Conservation (phyloP, 768 basidiomycete genomes). For the Vishniacozyma victoriae region DNA sequence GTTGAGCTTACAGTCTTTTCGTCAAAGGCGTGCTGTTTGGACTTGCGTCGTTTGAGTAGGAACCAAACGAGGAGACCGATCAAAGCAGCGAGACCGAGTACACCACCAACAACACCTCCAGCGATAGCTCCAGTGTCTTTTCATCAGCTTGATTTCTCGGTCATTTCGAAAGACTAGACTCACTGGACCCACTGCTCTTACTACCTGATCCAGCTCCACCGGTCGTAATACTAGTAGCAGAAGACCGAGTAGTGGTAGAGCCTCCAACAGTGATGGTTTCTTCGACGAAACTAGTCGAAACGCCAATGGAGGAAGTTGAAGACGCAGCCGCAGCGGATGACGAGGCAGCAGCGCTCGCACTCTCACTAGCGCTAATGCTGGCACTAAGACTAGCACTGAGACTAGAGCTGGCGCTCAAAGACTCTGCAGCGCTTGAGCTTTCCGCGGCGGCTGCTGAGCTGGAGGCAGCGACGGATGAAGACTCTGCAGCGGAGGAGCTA, state of each 20-base stretch:
- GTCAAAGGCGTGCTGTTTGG: slow-evolving; percentile 33
- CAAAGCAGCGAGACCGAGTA: slow-evolving; percentile 30
- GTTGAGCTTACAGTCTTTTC: slow-evolving; percentile 36
- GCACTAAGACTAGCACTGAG: slow-evolving; percentile 7
- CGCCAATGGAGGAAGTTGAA: slow-evolving; percentile 1
- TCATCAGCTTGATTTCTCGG: neutral
- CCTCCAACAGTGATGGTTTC: neutral
- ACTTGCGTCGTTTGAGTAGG: slow-evolving; percentile 17
- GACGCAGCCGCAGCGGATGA: slow-evolving; percentile 1
- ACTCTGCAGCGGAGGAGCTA: neutral
- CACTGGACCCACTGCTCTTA: slow-evolving; percentile 6
- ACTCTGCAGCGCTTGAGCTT: slow-evolving; percentile 1
- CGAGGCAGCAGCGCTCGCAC: slow-evolving; percentile 4
- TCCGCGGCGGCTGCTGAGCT: slow-evolving; percentile 3
- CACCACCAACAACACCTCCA: slow-evolving; percentile 44
- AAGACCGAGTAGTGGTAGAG: slow-evolving; percentile 4
- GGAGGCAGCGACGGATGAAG: slow-evolving; percentile 4
- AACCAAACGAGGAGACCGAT: slow-evolving; percentile 34
- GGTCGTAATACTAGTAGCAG: slow-evolving; percentile 7
- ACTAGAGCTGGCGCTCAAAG: slow-evolving; percentile 6
- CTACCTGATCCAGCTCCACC: neutral
- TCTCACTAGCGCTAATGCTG: neutral
- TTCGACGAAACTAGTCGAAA: neutral
- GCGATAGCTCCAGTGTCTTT: slow-evolving; percentile 38
- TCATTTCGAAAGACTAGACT: neutral